phyloP scores from a whole-genome alignment of 805 yeast species.

The Wickerhamomyces subpelliculosus region DNA sequence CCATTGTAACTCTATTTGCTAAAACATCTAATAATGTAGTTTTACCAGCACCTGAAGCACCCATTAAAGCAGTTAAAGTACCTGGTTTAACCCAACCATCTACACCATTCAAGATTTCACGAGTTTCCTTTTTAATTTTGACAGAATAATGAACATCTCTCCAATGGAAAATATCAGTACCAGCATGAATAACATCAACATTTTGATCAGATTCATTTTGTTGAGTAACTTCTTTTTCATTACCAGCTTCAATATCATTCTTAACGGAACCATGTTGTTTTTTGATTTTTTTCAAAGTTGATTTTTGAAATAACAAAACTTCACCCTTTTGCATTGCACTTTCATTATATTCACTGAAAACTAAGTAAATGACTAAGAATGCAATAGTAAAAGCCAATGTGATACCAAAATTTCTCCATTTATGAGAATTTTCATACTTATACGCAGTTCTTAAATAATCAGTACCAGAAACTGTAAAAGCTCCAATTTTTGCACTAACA shows the following conservation, averaged over 20 bases:
- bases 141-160: slow-evolving; percentile 66
- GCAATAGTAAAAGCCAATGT: slow-evolving; percentile 45
- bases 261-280: slow-evolving; percentile 28
- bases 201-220: slow-evolving; percentile 12
- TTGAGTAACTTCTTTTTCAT: slow-evolving; percentile 22
- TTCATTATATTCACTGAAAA: slow-evolving; percentile 48
- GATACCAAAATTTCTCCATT: slow-evolving; percentile 66
- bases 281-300: slow-evolving; percentile 39
- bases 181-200: slow-evolving; percentile 24
- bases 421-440: slow-evolving; percentile 36
- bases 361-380: slow-evolving; percentile 47
- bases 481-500: slow-evolving; percentile 52
- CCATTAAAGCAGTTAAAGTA: slow-evolving; percentile 72
- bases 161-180: slow-evolving; percentile 67
- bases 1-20: slow-evolving; percentile 64
- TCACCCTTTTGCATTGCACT: slow-evolving; percentile 71
- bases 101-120: slow-evolving; percentile 56
- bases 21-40: slow-evolving; percentile 67
- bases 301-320: slow-evolving; percentile 49
- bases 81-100: slow-evolving; percentile 86
- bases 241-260: slow-evolving; percentile 20
- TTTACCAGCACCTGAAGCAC: slow-evolving; percentile 79
- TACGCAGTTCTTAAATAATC: slow-evolving; percentile 38
- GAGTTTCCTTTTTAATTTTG: slow-evolving; percentile 50
- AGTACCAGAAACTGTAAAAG: slow-evolving; percentile 42